A percentile compares a stretch with the other conserved stretches of the same genome.
Evolutionary conservation across 495 filamentous ascomycete genomes (phyloP).

Genomic region (Cairneyella variabilis): DNA sequence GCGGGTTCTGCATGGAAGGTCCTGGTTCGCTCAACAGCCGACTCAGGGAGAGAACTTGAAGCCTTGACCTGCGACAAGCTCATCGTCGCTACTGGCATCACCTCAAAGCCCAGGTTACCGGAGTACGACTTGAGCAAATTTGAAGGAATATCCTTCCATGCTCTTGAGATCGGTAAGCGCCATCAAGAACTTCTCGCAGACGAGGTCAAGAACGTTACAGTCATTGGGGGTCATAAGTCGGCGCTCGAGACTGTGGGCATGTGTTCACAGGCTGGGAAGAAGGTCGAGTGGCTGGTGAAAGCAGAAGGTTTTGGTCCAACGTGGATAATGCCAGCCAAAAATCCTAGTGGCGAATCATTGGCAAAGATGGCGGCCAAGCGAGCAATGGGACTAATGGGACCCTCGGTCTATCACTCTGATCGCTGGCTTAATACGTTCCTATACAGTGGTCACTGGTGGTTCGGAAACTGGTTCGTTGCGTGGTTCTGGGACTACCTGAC

Average conservation of each 20-base stretch:
- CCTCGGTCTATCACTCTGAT: conserved; percentile 6
- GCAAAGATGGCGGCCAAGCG: too few species aligned
- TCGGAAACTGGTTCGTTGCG: conserved; percentile 13
- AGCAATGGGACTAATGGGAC: too few species aligned
- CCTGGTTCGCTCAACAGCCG: too few species aligned
- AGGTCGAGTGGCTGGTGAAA: conserved; percentile 34
- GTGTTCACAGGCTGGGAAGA: conserved; percentile 31
- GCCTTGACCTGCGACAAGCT: conserved; percentile 30
- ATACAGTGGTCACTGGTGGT: conserved; percentile 13
- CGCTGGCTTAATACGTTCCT: conserved; percentile 23
- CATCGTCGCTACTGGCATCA: conserved; percentile 36
- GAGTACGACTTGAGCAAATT: conserved; percentile 23
- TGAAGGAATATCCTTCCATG: conserved; percentile 27
- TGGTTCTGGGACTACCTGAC: conserved; percentile 11
- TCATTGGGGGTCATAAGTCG: conserved; percentile 36
- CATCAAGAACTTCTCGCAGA: conserved; percentile 17
- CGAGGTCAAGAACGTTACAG: conserved; percentile 23
- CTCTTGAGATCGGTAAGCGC: conserved; percentile 19
- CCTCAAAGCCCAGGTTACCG: conserved; percentile 31
- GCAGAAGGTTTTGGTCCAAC: conserved; percentile 28
- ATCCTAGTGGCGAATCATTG: conserved; percentile 18
- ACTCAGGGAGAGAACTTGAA: neutral
- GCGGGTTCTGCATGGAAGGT: conserved; percentile 30
- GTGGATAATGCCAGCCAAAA: conserved; percentile 18
- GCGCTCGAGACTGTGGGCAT: conserved; percentile 32